These are phyloP conservation scores for Penicillium bialowiezense DNA, from an alignment of 495 filamentous ascomycete genomes.

Conservation along the genomic window DNA sequence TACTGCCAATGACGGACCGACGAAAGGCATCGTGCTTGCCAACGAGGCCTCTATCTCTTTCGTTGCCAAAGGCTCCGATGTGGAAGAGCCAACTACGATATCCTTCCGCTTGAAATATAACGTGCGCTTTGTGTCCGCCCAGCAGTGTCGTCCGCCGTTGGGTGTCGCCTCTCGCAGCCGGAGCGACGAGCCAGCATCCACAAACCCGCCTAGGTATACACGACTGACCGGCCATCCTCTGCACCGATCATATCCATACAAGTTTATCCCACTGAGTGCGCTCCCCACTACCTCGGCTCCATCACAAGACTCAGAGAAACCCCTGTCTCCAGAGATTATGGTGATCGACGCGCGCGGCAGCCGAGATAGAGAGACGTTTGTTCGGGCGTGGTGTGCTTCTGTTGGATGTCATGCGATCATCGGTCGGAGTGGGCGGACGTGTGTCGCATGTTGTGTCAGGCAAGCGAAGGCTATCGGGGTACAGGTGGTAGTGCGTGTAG, in stretches of 20 bases:
- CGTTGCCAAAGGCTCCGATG: conserved; percentile 11
- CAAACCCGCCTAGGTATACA: conserved; percentile 11
- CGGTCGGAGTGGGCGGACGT: conserved; percentile 59
- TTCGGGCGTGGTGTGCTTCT: conserved; percentile 66
- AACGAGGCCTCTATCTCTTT: conserved; percentile 55
- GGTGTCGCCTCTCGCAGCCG: conserved; percentile 24
- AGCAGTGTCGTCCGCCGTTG: conserved; percentile 59
- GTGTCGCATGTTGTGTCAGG: conserved; percentile 63
- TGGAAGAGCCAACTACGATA: conserved; percentile 33
- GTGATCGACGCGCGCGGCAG: conserved; percentile 49
- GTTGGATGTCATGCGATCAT: conserved; percentile 67
- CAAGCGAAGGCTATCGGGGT: conserved; percentile 67
- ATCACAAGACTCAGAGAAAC: not conserved
- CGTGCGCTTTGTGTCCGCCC: conserved; percentile 63
- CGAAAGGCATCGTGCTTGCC: conserved; percentile 34
- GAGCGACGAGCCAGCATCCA: conserved; percentile 31
- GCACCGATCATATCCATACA: conserved; percentile 60
- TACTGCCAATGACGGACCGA: conserved; percentile 12
- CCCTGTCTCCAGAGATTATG: conserved; percentile 39
- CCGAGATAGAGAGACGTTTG: conserved; percentile 61
- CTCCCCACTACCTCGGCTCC: conserved; percentile 34
- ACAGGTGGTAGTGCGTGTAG: conserved; percentile 61
- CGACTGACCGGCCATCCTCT: conserved; percentile 59
- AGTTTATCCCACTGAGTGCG: conserved; percentile 49
- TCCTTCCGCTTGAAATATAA: conserved; percentile 56